Evolutionary conservation across 1,139 yeast species (phyloP), one percentile per base, ranked within the genome.

Genomic region (Diutina scorzettiae): DNA sequence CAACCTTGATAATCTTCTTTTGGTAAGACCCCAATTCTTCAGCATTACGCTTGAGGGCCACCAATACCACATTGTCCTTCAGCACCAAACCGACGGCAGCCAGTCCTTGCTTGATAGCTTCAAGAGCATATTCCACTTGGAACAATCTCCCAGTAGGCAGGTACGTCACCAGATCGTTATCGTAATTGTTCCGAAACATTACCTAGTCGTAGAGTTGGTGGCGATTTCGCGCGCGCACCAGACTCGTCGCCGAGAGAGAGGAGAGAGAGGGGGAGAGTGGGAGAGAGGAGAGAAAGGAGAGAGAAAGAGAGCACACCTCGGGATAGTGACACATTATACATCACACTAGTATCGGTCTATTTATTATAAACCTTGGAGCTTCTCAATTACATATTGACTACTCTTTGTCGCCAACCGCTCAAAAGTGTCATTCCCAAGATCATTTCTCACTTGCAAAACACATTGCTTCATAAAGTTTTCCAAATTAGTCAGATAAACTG

Each of bases 21-120:
- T 91, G 98, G 62, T 87, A 93, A 37, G 96, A 87, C 19, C 98
- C 96, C 51, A 91, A 72, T 60, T 91, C 97, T 62, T 91, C 98
- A 8, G 96, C 96, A 59, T 87, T 89, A 60, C 98, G 76, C 68
- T 46, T 91, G 54, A 91, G 69, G 20, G 96, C 97, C 43, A 86
- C 97, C 53, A 91, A 68, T 14, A 89, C 97, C 24, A 89, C 96
- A 59, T 87, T 84, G 43, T 76, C 77, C 52, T 80, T 76, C 40
- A 96, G 86, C 33, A 84, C 82, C 44, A 91, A 69, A 5, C 98
- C 99, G 32, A 89, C 96, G 12, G 96, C 91, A 3, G 96, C 97
- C 51, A 95, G 81, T 40, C 98, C 98, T 65, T 91, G 98, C 59
- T 91, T 91, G 62, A 91, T 91, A 16, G 98, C 97, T 58, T 91